Conservation (phyloP, 352 stramenopile genomes). For the Stramenopiles sp. region DNA sequence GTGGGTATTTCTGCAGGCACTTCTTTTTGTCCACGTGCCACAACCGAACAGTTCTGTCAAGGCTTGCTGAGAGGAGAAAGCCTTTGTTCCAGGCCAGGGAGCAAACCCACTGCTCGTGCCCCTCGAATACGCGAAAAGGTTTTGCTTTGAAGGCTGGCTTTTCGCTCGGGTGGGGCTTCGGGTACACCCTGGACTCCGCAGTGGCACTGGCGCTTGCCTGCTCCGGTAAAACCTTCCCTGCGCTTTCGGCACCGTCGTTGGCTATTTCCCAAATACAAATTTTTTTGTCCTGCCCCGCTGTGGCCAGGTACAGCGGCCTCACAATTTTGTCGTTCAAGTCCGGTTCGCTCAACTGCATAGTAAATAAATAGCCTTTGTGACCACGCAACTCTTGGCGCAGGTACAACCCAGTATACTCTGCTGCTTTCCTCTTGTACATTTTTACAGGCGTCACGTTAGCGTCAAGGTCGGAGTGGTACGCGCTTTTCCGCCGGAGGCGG, state of each 20-base stretch:
- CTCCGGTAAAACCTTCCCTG: too few species aligned
- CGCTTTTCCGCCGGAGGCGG: neutral
- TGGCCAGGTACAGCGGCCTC: neutral
- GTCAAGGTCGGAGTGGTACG: neutral
- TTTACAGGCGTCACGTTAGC: neutral
- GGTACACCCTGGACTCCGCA: too few species aligned
- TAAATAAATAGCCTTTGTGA: neutral
- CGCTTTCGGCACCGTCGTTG: too few species aligned
- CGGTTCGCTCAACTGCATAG: neutral
- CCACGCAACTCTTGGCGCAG: neutral
- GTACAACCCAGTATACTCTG: neutral
- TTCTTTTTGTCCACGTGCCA: constrained; percentile 28
- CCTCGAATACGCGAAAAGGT: neutral
- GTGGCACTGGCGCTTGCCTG: too few species aligned
- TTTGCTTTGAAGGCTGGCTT: neutral
- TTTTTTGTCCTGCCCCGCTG: neutral
- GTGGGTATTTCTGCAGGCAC: constrained; percentile 31
- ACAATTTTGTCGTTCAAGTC: neutral
- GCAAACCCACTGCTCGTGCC: neutral
- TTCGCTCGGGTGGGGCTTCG: neutral
- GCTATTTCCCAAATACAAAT: neutral
- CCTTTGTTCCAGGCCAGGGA: constrained; percentile 20
- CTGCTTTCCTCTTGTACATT: neutral
- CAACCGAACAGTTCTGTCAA: constrained; percentile 32
- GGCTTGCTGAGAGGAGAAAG: constrained; percentile 30